Evolutionary conservation across 2,329 filamentous ascomycete genomes (phyloP).

Genomic region (Penicillium sp.): DNA sequence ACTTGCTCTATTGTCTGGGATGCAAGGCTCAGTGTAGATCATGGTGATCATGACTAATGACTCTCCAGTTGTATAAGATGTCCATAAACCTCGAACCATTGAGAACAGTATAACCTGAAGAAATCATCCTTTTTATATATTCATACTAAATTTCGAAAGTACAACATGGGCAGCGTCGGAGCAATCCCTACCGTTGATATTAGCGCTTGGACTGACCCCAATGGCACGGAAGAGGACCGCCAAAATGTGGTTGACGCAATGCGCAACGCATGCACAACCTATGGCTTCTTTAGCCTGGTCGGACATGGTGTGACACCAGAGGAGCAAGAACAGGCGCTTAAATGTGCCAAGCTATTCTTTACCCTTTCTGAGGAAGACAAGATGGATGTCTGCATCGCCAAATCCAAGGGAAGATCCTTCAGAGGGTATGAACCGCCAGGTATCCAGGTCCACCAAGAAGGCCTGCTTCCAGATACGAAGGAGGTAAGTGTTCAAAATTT

Average conservation of each 20-base stretch:
- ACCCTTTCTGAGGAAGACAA: slow-evolving; percentile 34
- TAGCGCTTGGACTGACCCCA: background rate
- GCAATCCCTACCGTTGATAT: background rate
- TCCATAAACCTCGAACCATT: background rate
- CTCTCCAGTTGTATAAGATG: background rate
- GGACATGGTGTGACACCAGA: slow-evolving; percentile 47
- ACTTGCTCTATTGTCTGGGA: background rate
- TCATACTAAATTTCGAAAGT: background rate
- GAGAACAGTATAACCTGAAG: too few species aligned
- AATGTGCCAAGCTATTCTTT: slow-evolving; percentile 50
- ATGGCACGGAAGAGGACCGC: background rate
- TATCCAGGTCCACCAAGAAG: slow-evolving; percentile 12
- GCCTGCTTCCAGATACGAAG: slow-evolving; percentile 27
- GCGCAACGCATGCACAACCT: slow-evolving; percentile 45
- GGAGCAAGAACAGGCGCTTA: slow-evolving; percentile 43
- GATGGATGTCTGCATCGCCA: slow-evolving; percentile 19
- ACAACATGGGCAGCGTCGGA: background rate
- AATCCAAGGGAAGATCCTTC: slow-evolving; percentile 18
- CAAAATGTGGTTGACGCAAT: slow-evolving; percentile 35
- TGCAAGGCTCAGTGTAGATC: too few species aligned
- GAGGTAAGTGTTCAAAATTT: slow-evolving; percentile 12
- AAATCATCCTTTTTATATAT: too few species aligned
- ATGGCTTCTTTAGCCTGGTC: slow-evolving; percentile 55
- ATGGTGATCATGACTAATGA: background rate
- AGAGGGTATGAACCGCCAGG: slow-evolving; percentile 29